Base-by-base conservation (phyloP, 441 rosid species). In the Arabidopsis lyrata region DNA sequence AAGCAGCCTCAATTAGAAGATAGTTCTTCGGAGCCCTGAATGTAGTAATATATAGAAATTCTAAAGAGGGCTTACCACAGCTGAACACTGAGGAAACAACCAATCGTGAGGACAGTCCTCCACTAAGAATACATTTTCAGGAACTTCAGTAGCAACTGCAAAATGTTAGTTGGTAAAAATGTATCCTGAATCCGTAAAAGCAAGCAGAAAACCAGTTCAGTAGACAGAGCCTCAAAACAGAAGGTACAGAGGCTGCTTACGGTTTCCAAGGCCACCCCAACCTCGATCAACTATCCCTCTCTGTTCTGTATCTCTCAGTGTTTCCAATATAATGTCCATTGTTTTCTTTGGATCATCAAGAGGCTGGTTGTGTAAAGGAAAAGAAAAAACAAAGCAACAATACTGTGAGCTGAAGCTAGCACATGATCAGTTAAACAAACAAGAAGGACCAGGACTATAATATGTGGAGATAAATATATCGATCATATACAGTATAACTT, bases 81-180 rank as follows among this genome's bases (percentile, higher is more conserved):
- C 97, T 44, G 95, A 92, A 82, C 98, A 95, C 45, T 87, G 99
- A 70, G 97, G 98, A 87, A 95, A 93, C 87, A 95, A 79, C 98
- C 99, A 95, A 86, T 95, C 99, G 66, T 95, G 98, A 63, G 99
- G 99, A 73, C 97, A 88, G 62, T 95, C 99, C 74, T 89, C 95
- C 79, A 95, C 54, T 61, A 95, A 87, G 85, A 86, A 93, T 70
- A 91, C 80, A 75, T 79, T 81, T 39, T 85, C 90, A 5, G 93
- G 87, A 82, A 86, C 84, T 78, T 87, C 94, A 36, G 48, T n/a
- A 44, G 79, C 77, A 68, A 88, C 99, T 92, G 91, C 82, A 86
- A 77, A 47, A 66, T 36, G 52, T 24, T 57, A 47, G 5, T n/a
- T n/a, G 11, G 22, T 15, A 31, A 48, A 34, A 59, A 39, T 32